Percentiles rank a stretch among this genome's conserved stretches.
Evolutionary conservation across 805 yeast genomes (phyloP).

Genomic region (Pichia californica): DNA sequence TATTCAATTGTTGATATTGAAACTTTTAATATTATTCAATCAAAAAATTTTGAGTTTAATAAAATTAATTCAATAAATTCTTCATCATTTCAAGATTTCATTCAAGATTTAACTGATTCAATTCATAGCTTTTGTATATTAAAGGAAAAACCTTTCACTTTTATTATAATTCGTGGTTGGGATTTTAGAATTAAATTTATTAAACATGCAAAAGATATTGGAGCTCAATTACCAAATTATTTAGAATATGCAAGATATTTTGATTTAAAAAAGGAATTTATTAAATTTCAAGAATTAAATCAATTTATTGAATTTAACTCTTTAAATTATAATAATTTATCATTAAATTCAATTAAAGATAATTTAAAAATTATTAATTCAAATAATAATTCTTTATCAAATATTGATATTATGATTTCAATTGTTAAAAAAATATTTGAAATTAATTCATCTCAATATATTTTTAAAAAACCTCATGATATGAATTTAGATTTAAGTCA

Average conservation of each 20-base stretch:
- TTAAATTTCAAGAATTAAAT: constrained; percentile 52
- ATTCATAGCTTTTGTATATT: constrained; percentile 6
- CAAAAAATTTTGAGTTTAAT: not conserved
- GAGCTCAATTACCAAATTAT: constrained; percentile 64
- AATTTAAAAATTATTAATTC: not conserved
- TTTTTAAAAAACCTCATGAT: constrained; percentile 71
- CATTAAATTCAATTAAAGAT: constrained; percentile 1
- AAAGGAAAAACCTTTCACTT: constrained; percentile 42
- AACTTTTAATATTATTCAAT: not conserved
- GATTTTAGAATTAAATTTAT: constrained; percentile 71
- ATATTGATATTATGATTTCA: not conserved
- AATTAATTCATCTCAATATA: not conserved
- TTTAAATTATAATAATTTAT: not conserved
- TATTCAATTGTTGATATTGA: constrained; percentile 1
- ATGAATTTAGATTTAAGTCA: constrained; percentile 62
- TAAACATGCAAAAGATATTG: constrained; percentile 74
- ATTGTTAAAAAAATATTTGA: constrained; percentile 1
- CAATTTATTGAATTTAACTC: constrained; percentile 9
- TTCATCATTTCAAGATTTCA: constrained; percentile 1
- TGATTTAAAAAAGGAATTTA: constrained; percentile 68
- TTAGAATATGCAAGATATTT: constrained; percentile 71
- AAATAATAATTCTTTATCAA: not conserved
- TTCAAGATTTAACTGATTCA: constrained; percentile 9
- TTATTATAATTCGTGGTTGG: constrained; percentile 62
- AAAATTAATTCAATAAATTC: not conserved